phyloP scores from a whole-genome alignment of 805 yeast genomes.

The Starmera quercuum region DNA sequence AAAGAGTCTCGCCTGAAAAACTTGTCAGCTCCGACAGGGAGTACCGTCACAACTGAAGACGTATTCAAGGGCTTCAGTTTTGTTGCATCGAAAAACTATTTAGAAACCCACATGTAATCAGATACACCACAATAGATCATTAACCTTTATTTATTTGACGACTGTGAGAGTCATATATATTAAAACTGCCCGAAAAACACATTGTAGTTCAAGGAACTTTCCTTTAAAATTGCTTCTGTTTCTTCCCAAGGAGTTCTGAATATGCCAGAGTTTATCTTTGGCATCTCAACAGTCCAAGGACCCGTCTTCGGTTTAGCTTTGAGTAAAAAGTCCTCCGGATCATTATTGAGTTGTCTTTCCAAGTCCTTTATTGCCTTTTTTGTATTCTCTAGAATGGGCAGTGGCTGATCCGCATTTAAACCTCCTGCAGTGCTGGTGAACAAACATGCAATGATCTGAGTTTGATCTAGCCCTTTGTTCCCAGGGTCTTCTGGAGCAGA shows the following conservation, averaged over 20 bases:
- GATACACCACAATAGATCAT: too few species aligned
- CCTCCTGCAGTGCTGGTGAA: slow-evolving; percentile 61
- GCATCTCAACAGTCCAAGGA: slow-evolving; percentile 44
- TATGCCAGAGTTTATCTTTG: slow-evolving; percentile 74
- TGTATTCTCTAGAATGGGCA: slow-evolving; percentile 45
- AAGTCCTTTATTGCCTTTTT: slow-evolving; percentile 40
- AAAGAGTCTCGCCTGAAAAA: too few species aligned
- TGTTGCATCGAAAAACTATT: slow-evolving; percentile 30
- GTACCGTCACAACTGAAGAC: too few species aligned
- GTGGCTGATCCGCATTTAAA: slow-evolving; percentile 29
- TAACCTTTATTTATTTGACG: not conserved
- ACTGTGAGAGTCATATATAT: too few species aligned
- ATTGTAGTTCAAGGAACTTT: slow-evolving; percentile 26
- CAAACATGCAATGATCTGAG: slow-evolving; percentile 44
- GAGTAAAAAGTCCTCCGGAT: not conserved
- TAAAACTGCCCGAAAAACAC: too few species aligned
- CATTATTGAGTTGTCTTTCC: slow-evolving; percentile 25
- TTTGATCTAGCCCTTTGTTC: slow-evolving; percentile 17
- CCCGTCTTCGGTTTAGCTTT: slow-evolving; percentile 4
- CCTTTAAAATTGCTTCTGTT: slow-evolving; percentile 47
- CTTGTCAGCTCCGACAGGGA: too few species aligned
- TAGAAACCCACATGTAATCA: slow-evolving; percentile 20
- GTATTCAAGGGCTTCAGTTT: slow-evolving; percentile 38
- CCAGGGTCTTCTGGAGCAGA: slow-evolving; percentile 25
- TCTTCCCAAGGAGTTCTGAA: slow-evolving; percentile 73